A percentile compares a stretch with the other conserved stretches of the same genome.
These are phyloP conservation scores for Citrus glauca DNA, from an alignment of 345 rosid genomes.

Conservation along the genomic window DNA sequence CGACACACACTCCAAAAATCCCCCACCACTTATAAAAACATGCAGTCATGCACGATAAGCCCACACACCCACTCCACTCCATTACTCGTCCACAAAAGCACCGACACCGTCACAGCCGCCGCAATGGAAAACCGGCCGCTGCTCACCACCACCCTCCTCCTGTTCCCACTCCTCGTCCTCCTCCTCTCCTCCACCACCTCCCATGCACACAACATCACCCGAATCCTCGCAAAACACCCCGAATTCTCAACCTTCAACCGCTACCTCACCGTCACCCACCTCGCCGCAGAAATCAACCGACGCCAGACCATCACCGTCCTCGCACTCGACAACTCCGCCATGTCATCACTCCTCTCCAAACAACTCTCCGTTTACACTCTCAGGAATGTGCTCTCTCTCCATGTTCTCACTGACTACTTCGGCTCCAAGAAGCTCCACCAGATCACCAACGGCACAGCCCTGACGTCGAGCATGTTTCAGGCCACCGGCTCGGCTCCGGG, in stretches of 20 bases:
- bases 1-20: slow-evolving; percentile 5
- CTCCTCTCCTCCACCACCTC: slow-evolving; percentile 21
- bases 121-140: slow-evolving; percentile 24
- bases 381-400: slow-evolving; percentile 82
- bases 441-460: slow-evolving; percentile 59
- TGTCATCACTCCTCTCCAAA: slow-evolving; percentile 60
- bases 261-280: slow-evolving; percentile 81
- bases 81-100: not conserved
- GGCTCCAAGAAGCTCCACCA: slow-evolving; percentile 93
- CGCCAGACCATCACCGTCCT: slow-evolving; percentile 81
- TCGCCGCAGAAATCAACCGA: slow-evolving; percentile 80
- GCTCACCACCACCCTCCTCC: slow-evolving; percentile 19
- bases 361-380: slow-evolving; percentile 60
- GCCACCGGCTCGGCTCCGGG: slow-evolving; percentile 88
- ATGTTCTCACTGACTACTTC: slow-evolving; percentile 84
- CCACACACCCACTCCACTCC: not conserved
- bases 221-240: slow-evolving; percentile 70
- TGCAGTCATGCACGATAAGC: not conserved
- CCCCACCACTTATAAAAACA: slow-evolving; percentile 5
- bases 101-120: slow-evolving; percentile 1
- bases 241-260: slow-evolving; percentile 90
- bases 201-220: slow-evolving; percentile 77
- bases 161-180: slow-evolving; percentile 24
- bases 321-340: slow-evolving; percentile 82
- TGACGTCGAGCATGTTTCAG: slow-evolving; percentile 84